Evolutionary conservation across 768 basidiomycete species (phyloP), one percentile per base, ranked within the genome.

Genomic region (Suillus luteus): DNA sequence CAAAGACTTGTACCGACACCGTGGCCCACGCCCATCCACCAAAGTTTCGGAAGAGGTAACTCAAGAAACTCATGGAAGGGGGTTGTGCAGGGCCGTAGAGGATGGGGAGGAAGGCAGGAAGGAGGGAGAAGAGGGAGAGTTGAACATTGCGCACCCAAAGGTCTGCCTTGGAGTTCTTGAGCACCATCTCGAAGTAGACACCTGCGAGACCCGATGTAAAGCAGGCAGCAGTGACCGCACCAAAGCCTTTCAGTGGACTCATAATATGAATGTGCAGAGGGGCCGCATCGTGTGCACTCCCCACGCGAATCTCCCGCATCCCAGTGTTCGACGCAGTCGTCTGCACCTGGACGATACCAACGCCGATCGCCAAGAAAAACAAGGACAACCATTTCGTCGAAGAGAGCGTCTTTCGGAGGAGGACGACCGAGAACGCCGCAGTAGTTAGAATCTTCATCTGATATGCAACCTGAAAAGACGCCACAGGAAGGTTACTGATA

Each of bases 381-480:
- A 99, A 80, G 0, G 94, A 86, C 22, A 93, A 75, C 96, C 97
- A 99, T 73, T 98, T 95, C 2, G 82, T 82, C 0, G 83, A 76
- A 37, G 83, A 82, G 46, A 99, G 81, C 70, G 83, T 85, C 72
- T 83, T 92, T 48, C 94, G 87, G 17, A 96, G 85, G 65, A 98
- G 83, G 2, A 86, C 77, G 61, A 96, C 94, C 51, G 92, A 93
- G 75, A 96, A 96, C 59, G 91, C 93, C 24, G 95, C 96, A 17
- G 95, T 98, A 57, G 95, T 98, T 62, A 98, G 84, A 73, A 98
- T 98, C 77, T 98, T 98, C 95, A 98, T 96, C 78, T 98, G 95
- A 75, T 98, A 96, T 10, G 92, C 93, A 66, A 98, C 95, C 75
- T 99, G 96, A 80, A 98, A 99, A 3, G 96, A 94, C 15, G 97